phyloP scores from a whole-genome alignment of 1,139 yeast species.

The Diutina mesorugosa region DNA sequence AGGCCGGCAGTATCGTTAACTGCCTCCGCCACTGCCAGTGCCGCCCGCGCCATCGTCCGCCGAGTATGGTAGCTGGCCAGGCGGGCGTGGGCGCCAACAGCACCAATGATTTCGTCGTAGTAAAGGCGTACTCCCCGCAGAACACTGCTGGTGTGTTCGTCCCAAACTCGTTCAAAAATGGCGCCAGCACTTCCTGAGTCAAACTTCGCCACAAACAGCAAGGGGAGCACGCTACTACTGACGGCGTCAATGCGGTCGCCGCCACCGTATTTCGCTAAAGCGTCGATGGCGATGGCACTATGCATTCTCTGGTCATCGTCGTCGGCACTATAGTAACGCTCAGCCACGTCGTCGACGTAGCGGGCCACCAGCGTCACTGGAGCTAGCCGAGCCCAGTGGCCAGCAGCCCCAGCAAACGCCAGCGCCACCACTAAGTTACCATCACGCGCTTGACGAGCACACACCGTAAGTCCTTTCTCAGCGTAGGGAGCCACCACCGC shows the following conservation, averaged over 20 bases:
- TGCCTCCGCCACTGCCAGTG: conserved; percentile 38
- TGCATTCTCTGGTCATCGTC: conserved; percentile 35
- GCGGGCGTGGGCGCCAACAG: conserved; percentile 36
- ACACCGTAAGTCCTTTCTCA: conserved; percentile 44
- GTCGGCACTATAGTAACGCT: conserved; percentile 47
- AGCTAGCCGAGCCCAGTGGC: conserved; percentile 61
- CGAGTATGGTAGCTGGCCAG: conserved; percentile 56
- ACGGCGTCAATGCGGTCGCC: conserved; percentile 48
- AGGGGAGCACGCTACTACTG: conserved; percentile 56
- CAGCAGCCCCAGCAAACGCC: conserved; percentile 73
- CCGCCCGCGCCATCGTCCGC: conserved; percentile 57
- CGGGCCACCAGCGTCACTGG: conserved; percentile 38
- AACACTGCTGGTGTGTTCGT: conserved; percentile 66
- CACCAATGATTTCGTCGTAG: conserved; percentile 50
- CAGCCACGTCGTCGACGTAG: conserved; percentile 38
- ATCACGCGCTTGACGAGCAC: conserved; percentile 51
- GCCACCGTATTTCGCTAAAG: conserved; percentile 58
- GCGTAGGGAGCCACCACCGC: conserved; percentile 46
- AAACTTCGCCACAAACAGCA: conserved; percentile 67
- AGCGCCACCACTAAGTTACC: conserved; percentile 61
- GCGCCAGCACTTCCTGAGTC: conserved; percentile 26
- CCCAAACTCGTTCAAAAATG: conserved; percentile 63
- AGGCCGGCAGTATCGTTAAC: not conserved
- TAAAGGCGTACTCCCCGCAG: conserved; percentile 60
- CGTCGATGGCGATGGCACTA: conserved; percentile 53